A percentile compares a stretch with the other conserved stretches of the same genome.
phyloP scores from a whole-genome alignment of 495 filamentous ascomycete genomes.

The Penicillium diatomitis region DNA sequence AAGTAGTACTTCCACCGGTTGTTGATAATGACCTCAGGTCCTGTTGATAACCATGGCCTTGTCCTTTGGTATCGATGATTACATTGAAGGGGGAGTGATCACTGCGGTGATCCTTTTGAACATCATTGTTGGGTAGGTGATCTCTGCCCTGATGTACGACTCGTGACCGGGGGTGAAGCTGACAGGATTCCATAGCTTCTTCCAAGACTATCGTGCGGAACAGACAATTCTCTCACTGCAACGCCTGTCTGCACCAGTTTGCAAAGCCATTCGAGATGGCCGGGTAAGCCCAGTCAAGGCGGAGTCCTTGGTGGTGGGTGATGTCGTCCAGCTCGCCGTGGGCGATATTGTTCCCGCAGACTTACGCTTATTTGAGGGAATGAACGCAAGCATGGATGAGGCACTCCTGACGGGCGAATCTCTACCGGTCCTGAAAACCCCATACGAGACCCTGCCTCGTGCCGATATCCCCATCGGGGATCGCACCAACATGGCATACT shows the following conservation, averaged over 20 bases:
- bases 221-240: constrained; percentile 79
- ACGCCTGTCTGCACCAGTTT: constrained; percentile 69
- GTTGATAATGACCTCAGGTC: constrained; percentile 39
- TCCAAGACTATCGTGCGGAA: constrained; percentile 76
- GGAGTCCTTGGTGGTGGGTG: constrained; percentile 70
- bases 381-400: constrained; percentile 69
- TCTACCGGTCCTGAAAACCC: constrained; percentile 53
- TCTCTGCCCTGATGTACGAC: no score
- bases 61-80: constrained; percentile 70
- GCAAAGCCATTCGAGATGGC: constrained; percentile 66
- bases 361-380: constrained; percentile 60
- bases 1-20: neutral
- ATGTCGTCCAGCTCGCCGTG: constrained; percentile 60
- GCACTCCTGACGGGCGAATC: constrained; percentile 46
- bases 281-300: constrained; percentile 55
- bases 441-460: constrained; percentile 53
- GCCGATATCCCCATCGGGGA: constrained; percentile 56
- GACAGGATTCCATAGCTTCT: constrained; percentile 37
- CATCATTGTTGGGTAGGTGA: constrained; percentile 52
- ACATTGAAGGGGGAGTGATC: constrained; percentile 76
- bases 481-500: constrained; percentile 60
- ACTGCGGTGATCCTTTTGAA: constrained; percentile 76
- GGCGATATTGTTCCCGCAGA: constrained; percentile 68
- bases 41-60: constrained; percentile 77
- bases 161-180: neutral